These are phyloP conservation scores for Isatis tinctoria DNA, from an alignment of 345 rosid species.

Conservation along the genomic window DNA sequence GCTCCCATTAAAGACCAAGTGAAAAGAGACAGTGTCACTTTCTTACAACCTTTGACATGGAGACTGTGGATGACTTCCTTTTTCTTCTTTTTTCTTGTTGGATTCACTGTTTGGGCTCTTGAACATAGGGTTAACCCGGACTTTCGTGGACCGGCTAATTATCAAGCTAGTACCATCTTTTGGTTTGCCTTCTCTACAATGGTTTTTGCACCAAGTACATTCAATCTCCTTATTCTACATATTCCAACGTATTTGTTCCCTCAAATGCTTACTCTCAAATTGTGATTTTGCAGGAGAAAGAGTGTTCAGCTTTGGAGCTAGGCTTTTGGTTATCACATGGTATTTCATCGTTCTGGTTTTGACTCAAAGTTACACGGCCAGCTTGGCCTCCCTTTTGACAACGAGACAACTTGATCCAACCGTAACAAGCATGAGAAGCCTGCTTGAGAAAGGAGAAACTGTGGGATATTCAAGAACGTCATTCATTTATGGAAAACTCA, in stretches of 20 bases:
- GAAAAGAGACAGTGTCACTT: constrained; percentile 41
- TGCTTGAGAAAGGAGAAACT: constrained; percentile 31
- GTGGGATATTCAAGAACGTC: constrained; percentile 46
- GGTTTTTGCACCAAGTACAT: constrained; percentile 45
- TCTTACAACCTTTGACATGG: constrained; percentile 53
- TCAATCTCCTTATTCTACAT: neutral
- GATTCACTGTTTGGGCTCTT: neutral
- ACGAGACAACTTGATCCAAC: constrained; percentile 53
- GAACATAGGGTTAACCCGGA: constrained; percentile 27
- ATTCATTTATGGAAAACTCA: constrained; percentile 36
- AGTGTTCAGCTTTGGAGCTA: constrained; percentile 47
- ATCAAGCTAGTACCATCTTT: constrained; percentile 51
- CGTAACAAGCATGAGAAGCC: constrained; percentile 34
- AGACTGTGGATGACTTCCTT: constrained; percentile 42
- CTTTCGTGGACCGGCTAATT: constrained; percentile 37
- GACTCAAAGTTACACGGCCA: constrained; percentile 74
- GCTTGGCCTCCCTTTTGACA: constrained; percentile 55
- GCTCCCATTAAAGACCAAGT: neutral
- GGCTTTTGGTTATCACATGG: constrained; percentile 57
- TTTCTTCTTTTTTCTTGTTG: neutral
- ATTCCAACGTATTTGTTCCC: too few species aligned
- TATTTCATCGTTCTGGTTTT: constrained; percentile 61
- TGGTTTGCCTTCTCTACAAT: constrained; percentile 81
- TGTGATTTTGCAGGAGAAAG: constrained; percentile 62
- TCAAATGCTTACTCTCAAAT: neutral